Evolutionary conservation across 352 stramenopile genomes (phyloP).

Genomic region (Phytophthora sojae): DNA sequence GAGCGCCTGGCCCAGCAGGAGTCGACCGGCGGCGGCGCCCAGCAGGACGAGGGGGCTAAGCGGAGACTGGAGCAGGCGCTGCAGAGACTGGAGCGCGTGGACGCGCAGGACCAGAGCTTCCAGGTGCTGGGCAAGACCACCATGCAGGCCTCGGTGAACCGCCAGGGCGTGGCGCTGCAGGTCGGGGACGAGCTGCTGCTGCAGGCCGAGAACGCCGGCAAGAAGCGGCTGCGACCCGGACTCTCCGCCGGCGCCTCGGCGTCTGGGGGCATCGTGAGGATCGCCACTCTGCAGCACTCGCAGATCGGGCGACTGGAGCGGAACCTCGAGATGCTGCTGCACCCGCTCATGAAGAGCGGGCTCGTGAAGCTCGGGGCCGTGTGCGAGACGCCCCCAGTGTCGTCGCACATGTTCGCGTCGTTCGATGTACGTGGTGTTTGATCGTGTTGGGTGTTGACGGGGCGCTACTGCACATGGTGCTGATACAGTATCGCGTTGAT

Average conservation of each 20-base stretch:
- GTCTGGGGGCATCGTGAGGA: constrained; percentile 60
- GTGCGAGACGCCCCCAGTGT: constrained; percentile 53
- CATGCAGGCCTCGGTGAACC: constrained; percentile 60
- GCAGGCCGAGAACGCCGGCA: constrained; percentile 75
- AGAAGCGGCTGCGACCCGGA: constrained; percentile 61
- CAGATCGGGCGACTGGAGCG: constrained; percentile 71
- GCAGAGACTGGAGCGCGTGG: constrained; percentile 26
- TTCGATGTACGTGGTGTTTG: constrained; percentile 50
- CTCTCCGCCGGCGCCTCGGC: constrained; percentile 10
- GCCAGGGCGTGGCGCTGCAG: constrained; percentile 45
- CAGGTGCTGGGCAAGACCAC: constrained; percentile 54
- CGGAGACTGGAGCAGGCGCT: constrained; percentile 46
- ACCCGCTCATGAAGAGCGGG: constrained; percentile 70
- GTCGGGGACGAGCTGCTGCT: constrained; percentile 62
- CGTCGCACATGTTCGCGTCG: constrained; percentile 69
- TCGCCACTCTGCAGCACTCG: constrained; percentile 52
- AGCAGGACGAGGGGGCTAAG: constrained; percentile 28
- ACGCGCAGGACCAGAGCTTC: constrained; percentile 23
- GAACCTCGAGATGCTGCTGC: constrained; percentile 64
- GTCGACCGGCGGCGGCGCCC: neutral
- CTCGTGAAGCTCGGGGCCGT: constrained; percentile 58
- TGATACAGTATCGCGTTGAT: constrained; percentile 12
- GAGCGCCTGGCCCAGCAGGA: constrained; percentile 49
- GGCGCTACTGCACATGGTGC: neutral
- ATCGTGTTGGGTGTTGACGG: neutral